Evolutionary conservation across 257 asterid species (phyloP), one percentile per base, ranked within the genome.

Genomic region (Henckelia pumila): DNA sequence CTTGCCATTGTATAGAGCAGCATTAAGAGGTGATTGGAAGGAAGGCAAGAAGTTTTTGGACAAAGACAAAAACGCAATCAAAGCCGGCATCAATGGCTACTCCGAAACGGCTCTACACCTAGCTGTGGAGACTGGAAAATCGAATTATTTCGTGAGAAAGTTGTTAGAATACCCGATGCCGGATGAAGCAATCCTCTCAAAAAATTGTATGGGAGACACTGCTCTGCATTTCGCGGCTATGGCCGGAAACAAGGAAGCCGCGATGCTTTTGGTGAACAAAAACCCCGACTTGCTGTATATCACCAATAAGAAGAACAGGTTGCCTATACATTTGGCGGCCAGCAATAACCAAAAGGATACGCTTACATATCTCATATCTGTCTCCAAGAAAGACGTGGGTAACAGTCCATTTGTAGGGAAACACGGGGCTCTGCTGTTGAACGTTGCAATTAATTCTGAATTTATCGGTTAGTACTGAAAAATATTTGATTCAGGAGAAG

Each of bases 231-330:
- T 4, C 0, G 70, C 64, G 7, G 70, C 66, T 1, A 1, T 0
- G 1, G 60, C 59, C 5, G 71, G 71, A 26, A 71, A 71, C 71
- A 71, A 35, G 0, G 55, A 49, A 28, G 76, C 71, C 0, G 76
- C 71, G 4, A 4, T 0, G 2, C 10, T 26, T 25, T 7, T 71
- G 71, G 37, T 71, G 13, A n/a, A 14, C 0, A 64, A 8, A 5
- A 37, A 63, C 3, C 11, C 65, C 2, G 24, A 14, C 25, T n/a
- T 59, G 68, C 61, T 59, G 1, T 25, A 69, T 14, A 60, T 49
- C 7, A 2, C 8, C 21, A 3, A 53, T 17, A 14, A 28, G 0
- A 0, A 0, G 2, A 9, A 21, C 5, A 3, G 11, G 2, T 7
- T 60, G 4, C 19, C 73, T 0, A 52, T 69, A 3, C 19, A 7